A percentile compares a stretch with the other conserved stretches of the same genome.
Evolutionary conservation across 495 filamentous ascomycete species (phyloP).

Genomic region (Aspergillus wentii): DNA sequence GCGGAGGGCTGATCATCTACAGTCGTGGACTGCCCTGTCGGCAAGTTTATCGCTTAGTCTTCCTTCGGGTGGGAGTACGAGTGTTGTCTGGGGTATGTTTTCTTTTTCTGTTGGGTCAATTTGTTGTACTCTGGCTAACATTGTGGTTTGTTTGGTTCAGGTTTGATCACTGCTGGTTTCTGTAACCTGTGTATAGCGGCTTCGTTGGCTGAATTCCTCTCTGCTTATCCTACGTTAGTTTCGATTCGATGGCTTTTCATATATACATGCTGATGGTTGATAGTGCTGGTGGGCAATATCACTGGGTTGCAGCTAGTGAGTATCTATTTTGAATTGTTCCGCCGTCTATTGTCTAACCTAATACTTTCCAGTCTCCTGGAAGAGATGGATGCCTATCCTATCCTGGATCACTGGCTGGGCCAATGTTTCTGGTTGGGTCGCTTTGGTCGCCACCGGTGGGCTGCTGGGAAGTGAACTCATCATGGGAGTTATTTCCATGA

Average conservation of each 20-base stretch:
- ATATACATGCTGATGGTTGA: constrained; percentile 8
- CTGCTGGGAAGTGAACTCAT: constrained; percentile 55
- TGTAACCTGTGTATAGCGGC: constrained; percentile 69
- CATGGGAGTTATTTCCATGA: constrained; percentile 52
- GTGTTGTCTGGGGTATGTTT: constrained; percentile 45
- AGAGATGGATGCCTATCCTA: constrained; percentile 55
- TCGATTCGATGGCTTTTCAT: constrained; percentile 1
- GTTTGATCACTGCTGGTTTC: constrained; percentile 62
- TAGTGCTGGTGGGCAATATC: constrained; percentile 62
- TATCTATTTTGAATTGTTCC: not conserved
- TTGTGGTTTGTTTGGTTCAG: constrained; percentile 19
- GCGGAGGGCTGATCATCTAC: constrained; percentile 10
- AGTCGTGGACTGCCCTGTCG: constrained; percentile 51
- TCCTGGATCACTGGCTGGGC: constrained; percentile 75
- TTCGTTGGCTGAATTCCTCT: constrained; percentile 68
- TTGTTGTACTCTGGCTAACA: not conserved
- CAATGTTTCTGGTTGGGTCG: constrained; percentile 68
- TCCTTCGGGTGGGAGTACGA: constrained; percentile 40
- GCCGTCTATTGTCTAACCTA: too few relatives aligned
- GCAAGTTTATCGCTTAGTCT: constrained; percentile 45
- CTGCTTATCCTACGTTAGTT: constrained; percentile 63
- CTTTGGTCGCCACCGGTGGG: constrained; percentile 44
- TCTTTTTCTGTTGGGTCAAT: not conserved
- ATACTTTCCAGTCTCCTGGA: constrained; percentile 51
- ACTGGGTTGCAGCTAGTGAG: constrained; percentile 67